These are phyloP conservation scores for Fusarium verrucosum DNA, from an alignment of 2,329 filamentous ascomycete genomes.

Conservation along the genomic window DNA sequence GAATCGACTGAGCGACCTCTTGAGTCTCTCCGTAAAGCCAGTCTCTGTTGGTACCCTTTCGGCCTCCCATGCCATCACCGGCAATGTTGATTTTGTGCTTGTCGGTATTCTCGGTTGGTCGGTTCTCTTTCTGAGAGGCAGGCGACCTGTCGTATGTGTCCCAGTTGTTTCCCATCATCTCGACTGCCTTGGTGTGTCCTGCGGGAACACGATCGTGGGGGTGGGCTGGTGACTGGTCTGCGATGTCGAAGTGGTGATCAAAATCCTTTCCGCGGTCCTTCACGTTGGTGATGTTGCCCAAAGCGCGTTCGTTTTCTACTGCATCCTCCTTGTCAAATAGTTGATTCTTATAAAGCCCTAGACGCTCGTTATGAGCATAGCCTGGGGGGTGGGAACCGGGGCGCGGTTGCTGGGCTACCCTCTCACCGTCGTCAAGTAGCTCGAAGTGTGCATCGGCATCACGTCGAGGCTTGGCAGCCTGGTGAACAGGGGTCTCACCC, in stretches of 20 bases:
- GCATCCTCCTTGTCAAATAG: slow-evolving; percentile 69
- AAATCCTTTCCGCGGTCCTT: slow-evolving; percentile 80
- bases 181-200: slow-evolving; percentile 73
- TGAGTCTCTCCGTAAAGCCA: slow-evolving; percentile 62
- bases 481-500: slow-evolving; percentile 65
- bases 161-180: slow-evolving; percentile 77
- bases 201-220: slow-evolving; percentile 59
- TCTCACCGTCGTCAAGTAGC: slow-evolving; percentile 77
- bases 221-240: slow-evolving; percentile 69
- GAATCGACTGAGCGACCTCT: slow-evolving; percentile 45
- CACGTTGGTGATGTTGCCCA: slow-evolving; percentile 76
- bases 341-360: slow-evolving; percentile 79
- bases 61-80: slow-evolving; percentile 74
- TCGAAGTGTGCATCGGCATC: slow-evolving; percentile 87
- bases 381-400: slow-evolving; percentile 60
- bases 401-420: slow-evolving; percentile 59
- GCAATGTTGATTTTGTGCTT: slow-evolving; percentile 55
- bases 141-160: slow-evolving; percentile 64
- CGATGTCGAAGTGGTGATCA: slow-evolving; percentile 78
- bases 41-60: slow-evolving; percentile 61
- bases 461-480: slow-evolving; percentile 74
- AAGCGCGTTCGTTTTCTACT: slow-evolving; percentile 55
- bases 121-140: slow-evolving; percentile 62
- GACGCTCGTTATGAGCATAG: slow-evolving; percentile 71
- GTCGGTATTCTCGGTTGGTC: slow-evolving; percentile 56